These are phyloP conservation scores for Schoenoplectus triqueter DNA, from an alignment of 202 grass and related monocot species.

Conservation along the genomic window DNA sequence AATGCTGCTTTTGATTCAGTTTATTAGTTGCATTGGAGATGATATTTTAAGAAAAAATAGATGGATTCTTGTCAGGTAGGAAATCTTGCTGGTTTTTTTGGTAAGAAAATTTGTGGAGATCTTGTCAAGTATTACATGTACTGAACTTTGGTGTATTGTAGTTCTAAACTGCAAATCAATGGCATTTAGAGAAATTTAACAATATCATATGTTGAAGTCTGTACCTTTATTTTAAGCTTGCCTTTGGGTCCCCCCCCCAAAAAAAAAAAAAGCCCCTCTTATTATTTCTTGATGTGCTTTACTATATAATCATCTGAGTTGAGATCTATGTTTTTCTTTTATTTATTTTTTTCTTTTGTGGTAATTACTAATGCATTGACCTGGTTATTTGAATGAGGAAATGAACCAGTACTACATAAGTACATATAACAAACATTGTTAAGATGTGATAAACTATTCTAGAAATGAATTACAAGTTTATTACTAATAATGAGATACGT, in stretches of 20 bases:
- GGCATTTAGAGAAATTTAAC: background rate
- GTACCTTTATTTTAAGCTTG: background rate
- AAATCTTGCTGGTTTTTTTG: background rate
- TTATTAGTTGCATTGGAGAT: background rate
- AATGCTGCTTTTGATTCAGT: background rate
- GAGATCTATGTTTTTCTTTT: background rate
- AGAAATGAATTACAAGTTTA: background rate
- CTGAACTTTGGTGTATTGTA: background rate
- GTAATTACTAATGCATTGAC: background rate
- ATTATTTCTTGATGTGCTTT: conserved; percentile 1
- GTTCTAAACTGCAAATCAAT: background rate
- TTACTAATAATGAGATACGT: background rate
- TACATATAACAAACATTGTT: background rate
- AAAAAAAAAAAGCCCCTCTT: background rate
- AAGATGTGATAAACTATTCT: background rate
- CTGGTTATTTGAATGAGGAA: background rate
- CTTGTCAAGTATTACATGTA: background rate
- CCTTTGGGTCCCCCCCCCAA: background rate
- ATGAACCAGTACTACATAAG: background rate
- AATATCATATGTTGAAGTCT: background rate
- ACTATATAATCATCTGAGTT: background rate
- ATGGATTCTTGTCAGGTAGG: conserved; percentile 11
- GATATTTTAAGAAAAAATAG: background rate
- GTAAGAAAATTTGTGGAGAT: background rate
- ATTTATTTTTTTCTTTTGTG: background rate